These are phyloP conservation scores for Cryomyces antarcticus DNA, from an alignment of 495 filamentous ascomycete species.

Conservation along the genomic window DNA sequence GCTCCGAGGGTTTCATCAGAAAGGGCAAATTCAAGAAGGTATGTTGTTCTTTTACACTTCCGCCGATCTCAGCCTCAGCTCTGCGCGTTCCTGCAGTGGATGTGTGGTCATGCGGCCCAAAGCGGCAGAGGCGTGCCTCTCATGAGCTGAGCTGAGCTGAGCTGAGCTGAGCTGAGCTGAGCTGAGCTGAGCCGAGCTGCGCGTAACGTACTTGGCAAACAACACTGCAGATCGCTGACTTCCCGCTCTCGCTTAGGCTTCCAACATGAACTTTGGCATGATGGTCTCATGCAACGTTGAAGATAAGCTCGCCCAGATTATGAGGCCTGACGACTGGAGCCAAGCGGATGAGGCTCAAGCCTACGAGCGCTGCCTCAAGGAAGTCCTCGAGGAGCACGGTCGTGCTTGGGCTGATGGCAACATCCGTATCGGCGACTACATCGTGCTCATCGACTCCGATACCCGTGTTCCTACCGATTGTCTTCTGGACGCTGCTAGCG, in stretches of 20 bases:
- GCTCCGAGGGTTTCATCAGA: conserved; percentile 32
- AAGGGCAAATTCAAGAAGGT: conserved; percentile 40
- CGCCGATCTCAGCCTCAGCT: background rate
- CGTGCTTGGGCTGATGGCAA: conserved; percentile 66
- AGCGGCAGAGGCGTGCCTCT: background rate
- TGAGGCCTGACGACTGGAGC: conserved; percentile 40
- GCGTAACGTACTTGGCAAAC: too few relatives aligned
- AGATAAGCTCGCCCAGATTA: conserved; percentile 36
- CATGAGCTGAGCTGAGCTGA: too few relatives aligned
- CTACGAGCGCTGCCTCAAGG: conserved; percentile 38
- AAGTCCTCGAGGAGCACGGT: conserved; percentile 40
- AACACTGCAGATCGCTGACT: background rate
- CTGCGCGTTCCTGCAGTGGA: background rate
- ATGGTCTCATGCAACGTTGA: conserved; percentile 59
- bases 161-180: too few relatives aligned
- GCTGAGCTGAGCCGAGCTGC: too few relatives aligned
- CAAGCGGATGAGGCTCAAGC: conserved; percentile 49
- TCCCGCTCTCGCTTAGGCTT: conserved; percentile 23
- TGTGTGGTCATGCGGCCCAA: background rate
- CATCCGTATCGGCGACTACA: conserved; percentile 62
- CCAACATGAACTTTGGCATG: conserved; percentile 69
- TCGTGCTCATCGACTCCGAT: conserved; percentile 56
- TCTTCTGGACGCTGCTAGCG: conserved; percentile 53
- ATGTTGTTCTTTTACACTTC: background rate
- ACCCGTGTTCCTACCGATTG: conserved; percentile 55